Percentiles rank a stretch among this genome's conserved stretches.
phyloP scores from a whole-genome alignment of 495 filamentous ascomycete genomes.

The Trichoderma orchidacearum region DNA sequence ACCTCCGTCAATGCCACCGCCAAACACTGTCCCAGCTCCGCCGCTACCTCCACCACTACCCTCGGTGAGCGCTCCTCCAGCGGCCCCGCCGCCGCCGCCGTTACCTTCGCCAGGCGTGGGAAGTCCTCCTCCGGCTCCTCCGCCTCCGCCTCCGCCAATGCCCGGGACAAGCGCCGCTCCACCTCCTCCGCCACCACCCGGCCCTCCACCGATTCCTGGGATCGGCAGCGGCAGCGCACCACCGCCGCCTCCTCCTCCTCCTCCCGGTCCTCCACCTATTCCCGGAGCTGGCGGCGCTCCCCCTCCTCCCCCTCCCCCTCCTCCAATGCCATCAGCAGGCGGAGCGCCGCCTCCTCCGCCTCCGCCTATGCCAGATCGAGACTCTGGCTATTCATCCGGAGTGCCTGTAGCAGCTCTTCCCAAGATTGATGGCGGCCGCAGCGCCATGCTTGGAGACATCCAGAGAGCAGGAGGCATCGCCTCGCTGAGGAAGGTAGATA shows the following conservation, averaged over 20 bases:
- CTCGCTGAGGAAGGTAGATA: conserved; percentile 68
- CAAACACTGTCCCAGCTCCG: conserved; percentile 16
- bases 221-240: conserved; percentile 15
- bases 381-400: conserved; percentile 45
- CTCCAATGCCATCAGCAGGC: conserved; percentile 32
- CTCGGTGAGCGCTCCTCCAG: conserved; percentile 13
- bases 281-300: conserved; percentile 19
- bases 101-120: conserved; percentile 11
- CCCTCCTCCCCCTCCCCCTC: conserved; percentile 41
- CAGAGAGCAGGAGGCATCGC: conserved; percentile 59
- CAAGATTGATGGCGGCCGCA: conserved; percentile 32
- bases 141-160: conserved; percentile 23
- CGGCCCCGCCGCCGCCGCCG: conserved; percentile 24
- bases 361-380: conserved; percentile 51
- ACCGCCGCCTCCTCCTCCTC: conserved; percentile 43
- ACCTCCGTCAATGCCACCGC: conserved; percentile 13
- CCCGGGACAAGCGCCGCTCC: conserved; percentile 14
- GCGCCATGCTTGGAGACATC: conserved; percentile 71
- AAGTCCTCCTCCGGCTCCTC: conserved; percentile 13
- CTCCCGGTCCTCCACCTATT: conserved; percentile 32
- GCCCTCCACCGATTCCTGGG: conserved; percentile 10
- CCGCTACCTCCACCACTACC: conserved; percentile 27
- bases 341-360: conserved; percentile 46
- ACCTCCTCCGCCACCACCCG: conserved; percentile 12
- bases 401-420: conserved; percentile 43